phyloP scores from a whole-genome alignment of 2,329 filamentous ascomycete genomes.

The Neonectria magnoliae region DNA sequence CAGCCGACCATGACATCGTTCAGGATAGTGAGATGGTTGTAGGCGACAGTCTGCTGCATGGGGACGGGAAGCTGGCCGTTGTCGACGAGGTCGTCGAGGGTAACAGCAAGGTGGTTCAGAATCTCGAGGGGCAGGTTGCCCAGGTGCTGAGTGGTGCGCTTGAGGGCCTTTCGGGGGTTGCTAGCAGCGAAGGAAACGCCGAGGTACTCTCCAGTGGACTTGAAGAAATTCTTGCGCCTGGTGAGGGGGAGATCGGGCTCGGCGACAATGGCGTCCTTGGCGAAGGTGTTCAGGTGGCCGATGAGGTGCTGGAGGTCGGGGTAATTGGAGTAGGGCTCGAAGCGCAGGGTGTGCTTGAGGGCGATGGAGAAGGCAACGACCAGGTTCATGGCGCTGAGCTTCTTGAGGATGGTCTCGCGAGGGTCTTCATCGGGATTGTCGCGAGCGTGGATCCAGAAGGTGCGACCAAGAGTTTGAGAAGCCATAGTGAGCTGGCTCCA shows the following conservation, averaged over 20 bases:
- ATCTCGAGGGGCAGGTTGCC: constrained; percentile 89
- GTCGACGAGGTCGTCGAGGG: constrained; percentile 69
- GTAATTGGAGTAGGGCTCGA: constrained; percentile 83
- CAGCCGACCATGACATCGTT: constrained; percentile 78
- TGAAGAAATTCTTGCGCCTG: constrained; percentile 64
- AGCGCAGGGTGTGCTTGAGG: constrained; percentile 84
- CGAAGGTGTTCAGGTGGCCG: constrained; percentile 79
- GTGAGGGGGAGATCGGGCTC: constrained; percentile 47
- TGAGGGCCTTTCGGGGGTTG: constrained; percentile 82
- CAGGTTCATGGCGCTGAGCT: constrained; percentile 80
- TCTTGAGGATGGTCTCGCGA: constrained; percentile 75
- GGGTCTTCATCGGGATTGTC: constrained; percentile 59
- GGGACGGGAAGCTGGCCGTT: constrained; percentile 65
- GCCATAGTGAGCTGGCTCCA: constrained; percentile 71
- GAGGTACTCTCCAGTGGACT: constrained; percentile 75
- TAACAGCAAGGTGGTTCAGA: constrained; percentile 74
- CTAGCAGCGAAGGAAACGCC: constrained; percentile 80
- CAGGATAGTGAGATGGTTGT: constrained; percentile 69
- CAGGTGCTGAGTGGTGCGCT: constrained; percentile 75
- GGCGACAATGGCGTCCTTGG: constrained; percentile 61
- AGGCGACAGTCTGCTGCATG: constrained; percentile 68
- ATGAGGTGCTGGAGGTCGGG: constrained; percentile 77
- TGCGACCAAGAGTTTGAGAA: constrained; percentile 73
- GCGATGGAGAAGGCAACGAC: constrained; percentile 80
- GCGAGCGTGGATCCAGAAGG: constrained; percentile 85